A percentile compares a stretch with the other conserved stretches of the same genome.
These are phyloP conservation scores for Trichoderma koningiopsis DNA, from an alignment of 2,329 filamentous ascomycete species.

Conservation along the genomic window DNA sequence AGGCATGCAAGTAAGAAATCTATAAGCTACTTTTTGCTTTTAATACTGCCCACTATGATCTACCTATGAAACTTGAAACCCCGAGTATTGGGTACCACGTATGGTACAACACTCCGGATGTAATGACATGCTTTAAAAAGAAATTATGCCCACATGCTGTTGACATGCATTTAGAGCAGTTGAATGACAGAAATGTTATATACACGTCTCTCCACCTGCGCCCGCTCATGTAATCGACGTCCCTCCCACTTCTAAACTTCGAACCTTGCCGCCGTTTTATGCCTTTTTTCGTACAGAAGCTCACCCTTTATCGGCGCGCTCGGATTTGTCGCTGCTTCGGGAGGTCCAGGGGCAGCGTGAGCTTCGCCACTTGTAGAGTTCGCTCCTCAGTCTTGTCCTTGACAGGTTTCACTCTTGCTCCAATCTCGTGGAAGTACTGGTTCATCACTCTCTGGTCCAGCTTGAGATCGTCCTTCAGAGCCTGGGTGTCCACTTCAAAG, in stretches of 20 bases:
- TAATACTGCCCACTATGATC: background rate
- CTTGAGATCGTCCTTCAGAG: constrained; percentile 71
- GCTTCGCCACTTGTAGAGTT: constrained; percentile 61
- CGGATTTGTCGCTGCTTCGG: constrained; percentile 59
- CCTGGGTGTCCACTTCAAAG: constrained; percentile 70
- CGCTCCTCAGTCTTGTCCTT: constrained; percentile 64
- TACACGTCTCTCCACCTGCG: background rate
- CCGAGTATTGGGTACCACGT: background rate
- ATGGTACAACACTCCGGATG: background rate
- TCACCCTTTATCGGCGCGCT: constrained; percentile 31
- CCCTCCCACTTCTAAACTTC: background rate
- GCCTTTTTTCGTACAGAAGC: background rate
- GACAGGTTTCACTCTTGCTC: constrained; percentile 64
- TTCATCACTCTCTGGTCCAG: constrained; percentile 71
- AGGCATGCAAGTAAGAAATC: background rate
- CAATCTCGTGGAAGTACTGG: constrained; percentile 75
- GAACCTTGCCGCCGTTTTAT: background rate
- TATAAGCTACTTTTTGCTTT: background rate
- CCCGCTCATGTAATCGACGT: constrained; percentile 3
- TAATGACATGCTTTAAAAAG: background rate
- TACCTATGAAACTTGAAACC: background rate
- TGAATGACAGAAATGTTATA: constrained; percentile 6
- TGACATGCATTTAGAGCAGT: background rate
- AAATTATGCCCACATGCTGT: background rate
- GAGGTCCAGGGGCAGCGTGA: constrained; percentile 80